A percentile compares a stretch with the other conserved stretches of the same genome.
phyloP scores from a whole-genome alignment of 805 yeast genomes.

The Cyberlindnera nakhonratchasimensis region DNA sequence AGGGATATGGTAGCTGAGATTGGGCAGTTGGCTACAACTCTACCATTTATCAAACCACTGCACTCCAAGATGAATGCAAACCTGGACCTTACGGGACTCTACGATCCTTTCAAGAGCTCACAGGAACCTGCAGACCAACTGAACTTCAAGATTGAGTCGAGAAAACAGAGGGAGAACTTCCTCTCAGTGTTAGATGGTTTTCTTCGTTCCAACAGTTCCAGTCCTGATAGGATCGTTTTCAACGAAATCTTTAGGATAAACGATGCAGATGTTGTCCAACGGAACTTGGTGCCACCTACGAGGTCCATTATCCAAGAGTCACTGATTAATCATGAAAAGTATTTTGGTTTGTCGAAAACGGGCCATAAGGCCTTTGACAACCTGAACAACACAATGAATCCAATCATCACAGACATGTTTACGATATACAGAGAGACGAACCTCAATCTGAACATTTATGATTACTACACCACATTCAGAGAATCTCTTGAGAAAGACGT shows the following conservation, averaged over 20 bases:
- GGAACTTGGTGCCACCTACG: constrained; percentile 41
- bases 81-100: constrained; percentile 2
- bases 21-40: constrained; percentile 4
- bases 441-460: constrained; percentile 60
- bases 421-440: constrained; percentile 78
- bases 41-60: constrained; percentile 16
- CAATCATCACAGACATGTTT: constrained; percentile 56
- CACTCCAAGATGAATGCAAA: constrained; percentile 14
- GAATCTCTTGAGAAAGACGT: constrained; percentile 39
- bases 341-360: constrained; percentile 21
- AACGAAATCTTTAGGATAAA: constrained; percentile 40
- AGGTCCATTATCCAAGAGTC: constrained; percentile 40
- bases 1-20: constrained; percentile 13
- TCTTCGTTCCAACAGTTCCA: constrained; percentile 14
- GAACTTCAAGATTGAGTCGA: constrained; percentile 23
- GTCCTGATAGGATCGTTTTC: constrained; percentile 27
- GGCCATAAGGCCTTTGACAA: constrained; percentile 20
- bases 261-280: constrained; percentile 29
- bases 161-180: constrained; percentile 20
- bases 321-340: constrained; percentile 38
- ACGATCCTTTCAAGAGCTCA: not conserved
- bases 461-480: constrained; percentile 60
- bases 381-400: constrained; percentile 41
- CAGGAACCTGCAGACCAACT: constrained; percentile 10
- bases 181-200: constrained; percentile 17